These are phyloP conservation scores for Tremellales sp. DNA, from an alignment of 1,284 basidiomycete species.

Conservation along the genomic window DNA sequence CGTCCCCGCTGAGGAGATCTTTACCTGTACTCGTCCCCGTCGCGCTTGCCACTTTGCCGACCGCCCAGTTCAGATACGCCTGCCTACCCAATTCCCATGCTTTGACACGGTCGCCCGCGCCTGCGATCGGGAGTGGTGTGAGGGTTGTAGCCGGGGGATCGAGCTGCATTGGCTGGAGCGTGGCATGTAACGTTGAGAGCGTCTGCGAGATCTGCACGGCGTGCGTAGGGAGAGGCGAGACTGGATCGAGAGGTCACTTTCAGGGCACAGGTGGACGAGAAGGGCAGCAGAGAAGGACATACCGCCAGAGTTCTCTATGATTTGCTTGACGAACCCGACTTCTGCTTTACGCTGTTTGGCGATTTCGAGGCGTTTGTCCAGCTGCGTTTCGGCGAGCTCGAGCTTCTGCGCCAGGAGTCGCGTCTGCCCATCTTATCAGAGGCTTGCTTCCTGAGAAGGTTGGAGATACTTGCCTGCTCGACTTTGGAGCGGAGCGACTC, in stretches of 20 bases:
- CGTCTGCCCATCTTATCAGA: slow-evolving; percentile 17
- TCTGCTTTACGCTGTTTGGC: slow-evolving; percentile 40
- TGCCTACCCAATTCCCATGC: slow-evolving; percentile 47
- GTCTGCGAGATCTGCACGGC: slow-evolving; percentile 19
- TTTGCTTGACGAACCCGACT: slow-evolving; percentile 43
- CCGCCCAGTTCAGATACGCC: slow-evolving; percentile 47
- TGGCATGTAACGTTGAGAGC: slow-evolving; percentile 29
- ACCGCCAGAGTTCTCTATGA: slow-evolving; percentile 31
- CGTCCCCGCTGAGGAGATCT: too few relatives aligned
- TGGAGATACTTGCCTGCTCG: slow-evolving; percentile 36
- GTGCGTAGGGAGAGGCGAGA: slow-evolving; percentile 36
- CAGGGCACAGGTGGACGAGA: not conserved
- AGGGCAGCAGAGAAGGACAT: slow-evolving; percentile 10
- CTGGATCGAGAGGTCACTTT: slow-evolving; percentile 18
- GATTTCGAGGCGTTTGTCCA: slow-evolving; percentile 39
- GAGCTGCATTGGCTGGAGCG: slow-evolving; percentile 28
- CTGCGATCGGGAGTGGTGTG: not conserved
- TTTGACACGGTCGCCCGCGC: slow-evolving; percentile 9
- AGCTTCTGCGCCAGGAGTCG: slow-evolving; percentile 35
- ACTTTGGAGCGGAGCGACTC: slow-evolving; percentile 39
- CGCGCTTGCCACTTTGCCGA: slow-evolving; percentile 31
- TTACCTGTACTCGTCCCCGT: too few relatives aligned
- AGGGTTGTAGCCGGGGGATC: slow-evolving; percentile 1
- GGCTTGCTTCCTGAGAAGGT: not conserved
- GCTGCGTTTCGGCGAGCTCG: slow-evolving; percentile 34